A percentile compares a stretch with the other conserved stretches of the same genome.
These are phyloP conservation scores for Ogataea polymorpha DNA, from an alignment of 805 yeast species.

Conservation along the genomic window DNA sequence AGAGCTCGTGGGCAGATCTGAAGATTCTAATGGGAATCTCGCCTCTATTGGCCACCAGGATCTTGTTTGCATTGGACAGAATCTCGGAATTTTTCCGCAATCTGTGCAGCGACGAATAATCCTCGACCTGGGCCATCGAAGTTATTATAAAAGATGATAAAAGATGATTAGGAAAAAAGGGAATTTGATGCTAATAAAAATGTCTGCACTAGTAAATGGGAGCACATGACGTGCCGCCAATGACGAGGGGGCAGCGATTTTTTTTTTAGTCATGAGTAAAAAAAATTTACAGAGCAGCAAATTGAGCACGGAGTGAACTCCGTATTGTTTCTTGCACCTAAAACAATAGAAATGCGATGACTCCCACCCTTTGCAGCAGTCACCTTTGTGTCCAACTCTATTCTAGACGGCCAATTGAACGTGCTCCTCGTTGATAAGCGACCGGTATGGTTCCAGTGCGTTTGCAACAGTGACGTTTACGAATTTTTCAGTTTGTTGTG, in stretches of 20 bases:
- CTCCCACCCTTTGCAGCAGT: constrained; percentile 8
- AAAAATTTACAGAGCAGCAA: constrained; percentile 2
- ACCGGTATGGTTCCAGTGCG: constrained; percentile 69
- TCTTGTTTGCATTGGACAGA: constrained; percentile 53
- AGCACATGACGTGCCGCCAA: constrained; percentile 11
- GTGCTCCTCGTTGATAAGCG: constrained; percentile 58
- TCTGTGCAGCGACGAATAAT: constrained; percentile 32
- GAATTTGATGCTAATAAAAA: constrained; percentile 1
- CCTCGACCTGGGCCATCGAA: constrained; percentile 32
- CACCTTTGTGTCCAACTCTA: background rate
- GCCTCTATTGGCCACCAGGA: constrained; percentile 81
- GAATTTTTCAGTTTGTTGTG: constrained; percentile 94
- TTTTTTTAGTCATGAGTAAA: constrained; percentile 4
- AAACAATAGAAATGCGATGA: constrained; percentile 2
- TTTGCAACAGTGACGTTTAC: constrained; percentile 77
- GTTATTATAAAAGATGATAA: background rate
- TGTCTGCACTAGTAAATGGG: constrained; percentile 5
- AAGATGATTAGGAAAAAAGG: background rate
- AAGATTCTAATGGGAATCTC: constrained; percentile 86
- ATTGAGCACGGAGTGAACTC: constrained; percentile 7
- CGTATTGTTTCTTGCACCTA: constrained; percentile 3
- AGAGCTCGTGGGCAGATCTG: constrained; percentile 95
- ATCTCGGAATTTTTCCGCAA: constrained; percentile 43
- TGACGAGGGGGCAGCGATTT: background rate
- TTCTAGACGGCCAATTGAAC: constrained; percentile 75